phyloP scores from a whole-genome alignment of 148 eudicot genomes.

The Diospyros lotus region DNA sequence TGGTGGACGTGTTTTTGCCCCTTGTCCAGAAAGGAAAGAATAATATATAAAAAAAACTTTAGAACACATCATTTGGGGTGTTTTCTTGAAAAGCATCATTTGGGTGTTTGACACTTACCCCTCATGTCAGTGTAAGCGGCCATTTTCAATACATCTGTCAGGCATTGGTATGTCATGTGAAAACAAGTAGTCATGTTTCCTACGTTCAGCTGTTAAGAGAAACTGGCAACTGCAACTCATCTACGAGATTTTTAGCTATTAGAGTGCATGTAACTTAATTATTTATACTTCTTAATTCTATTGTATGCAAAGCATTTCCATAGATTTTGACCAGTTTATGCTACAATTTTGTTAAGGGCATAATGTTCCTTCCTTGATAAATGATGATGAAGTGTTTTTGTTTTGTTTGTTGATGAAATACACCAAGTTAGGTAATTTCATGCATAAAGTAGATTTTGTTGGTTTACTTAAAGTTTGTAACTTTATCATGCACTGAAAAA shows the following conservation, averaged over 20 bases:
- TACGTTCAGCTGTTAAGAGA: no score
- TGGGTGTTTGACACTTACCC: no score
- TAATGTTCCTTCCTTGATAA: background rate
- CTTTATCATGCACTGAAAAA: background rate
- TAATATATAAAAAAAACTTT: no score
- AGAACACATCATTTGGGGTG: no score
- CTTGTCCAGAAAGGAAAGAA: no score
- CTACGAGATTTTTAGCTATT: background rate
- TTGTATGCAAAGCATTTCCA: background rate
- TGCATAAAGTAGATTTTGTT: background rate
- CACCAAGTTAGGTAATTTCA: background rate
- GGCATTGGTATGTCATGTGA: no score
- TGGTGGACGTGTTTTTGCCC: no score
- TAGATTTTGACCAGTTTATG: background rate
- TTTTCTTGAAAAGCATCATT: no score
- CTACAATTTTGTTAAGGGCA: background rate
- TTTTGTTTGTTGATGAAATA: background rate
- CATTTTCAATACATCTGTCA: no score
- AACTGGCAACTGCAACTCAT: background rate
- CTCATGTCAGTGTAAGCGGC: no score
- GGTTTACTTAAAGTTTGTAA: background rate
- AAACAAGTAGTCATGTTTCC: no score
- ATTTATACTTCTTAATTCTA: background rate
- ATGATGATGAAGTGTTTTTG: background rate
- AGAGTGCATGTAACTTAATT: background rate